Evolutionary conservation across 352 stramenopile genomes (phyloP).

Genomic region (Thraustotheca clavata): DNA sequence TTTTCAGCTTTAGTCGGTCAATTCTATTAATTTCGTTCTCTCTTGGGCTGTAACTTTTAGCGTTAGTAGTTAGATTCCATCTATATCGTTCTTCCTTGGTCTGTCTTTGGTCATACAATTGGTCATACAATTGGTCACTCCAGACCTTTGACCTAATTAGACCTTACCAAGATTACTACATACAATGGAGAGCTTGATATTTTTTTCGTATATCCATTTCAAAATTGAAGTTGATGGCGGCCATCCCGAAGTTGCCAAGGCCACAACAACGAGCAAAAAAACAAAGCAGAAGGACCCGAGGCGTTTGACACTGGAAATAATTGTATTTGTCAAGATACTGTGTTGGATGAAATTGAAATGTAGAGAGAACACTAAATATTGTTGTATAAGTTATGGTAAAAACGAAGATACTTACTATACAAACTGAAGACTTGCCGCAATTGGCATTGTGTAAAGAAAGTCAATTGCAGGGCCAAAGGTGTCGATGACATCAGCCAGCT

Average conservation of each 20-base stretch:
- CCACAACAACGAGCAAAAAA: constrained; percentile 49
- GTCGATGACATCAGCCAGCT: not conserved
- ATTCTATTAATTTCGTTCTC: too few species aligned
- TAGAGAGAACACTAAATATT: not conserved
- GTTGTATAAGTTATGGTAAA: too few species aligned
- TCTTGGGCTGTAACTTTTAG: too few species aligned
- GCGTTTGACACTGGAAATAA: constrained; percentile 37
- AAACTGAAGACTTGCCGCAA: not conserved
- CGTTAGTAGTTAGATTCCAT: too few species aligned
- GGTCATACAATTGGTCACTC: too few species aligned
- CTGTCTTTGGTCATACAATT: too few species aligned
- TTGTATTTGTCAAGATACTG: constrained; percentile 47
- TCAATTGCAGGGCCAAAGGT: not conserved
- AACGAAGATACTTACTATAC: not conserved
- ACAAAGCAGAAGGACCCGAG: constrained; percentile 48
- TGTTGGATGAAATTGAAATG: constrained; percentile 44
- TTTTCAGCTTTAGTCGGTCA: too few species aligned
- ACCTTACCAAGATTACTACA: constrained; percentile 36
- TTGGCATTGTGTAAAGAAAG: constrained; percentile 2
- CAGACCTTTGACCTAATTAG: too few species aligned
- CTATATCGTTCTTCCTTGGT: too few species aligned
- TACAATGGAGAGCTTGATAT: constrained; percentile 48
- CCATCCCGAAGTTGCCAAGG: constrained; percentile 37
- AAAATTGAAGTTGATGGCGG: constrained; percentile 30
- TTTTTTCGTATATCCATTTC: constrained; percentile 36